Base-by-base conservation (phyloP, 2,329 filamentous ascomycete genomes). In the Capronia epimyces region DNA sequence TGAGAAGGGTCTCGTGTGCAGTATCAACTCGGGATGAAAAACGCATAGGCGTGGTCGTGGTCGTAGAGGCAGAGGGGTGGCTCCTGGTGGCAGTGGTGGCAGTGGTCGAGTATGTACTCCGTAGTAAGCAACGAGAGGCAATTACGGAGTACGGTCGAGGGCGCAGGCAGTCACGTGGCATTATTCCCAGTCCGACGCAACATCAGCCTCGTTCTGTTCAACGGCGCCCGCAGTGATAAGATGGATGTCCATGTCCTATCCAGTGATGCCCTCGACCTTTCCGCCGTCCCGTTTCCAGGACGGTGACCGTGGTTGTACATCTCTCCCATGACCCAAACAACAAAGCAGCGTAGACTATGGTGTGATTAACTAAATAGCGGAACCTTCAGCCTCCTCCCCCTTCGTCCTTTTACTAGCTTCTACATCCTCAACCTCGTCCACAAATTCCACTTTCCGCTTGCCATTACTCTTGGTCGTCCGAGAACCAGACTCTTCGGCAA, bases 361-460 rank as follows among this genome's bases (percentile, higher is more conserved):
- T 32, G n/a, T 32, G 7, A n/a, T 7, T 7, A n/a, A 32, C 12
- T 32, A 32, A n/a, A 12, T n/a, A n/a, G 7, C n/a, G 29, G 48
- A 51, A 40, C 59, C 50, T 18, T 52, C 51, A 2, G 46, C 51
- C 27, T 58, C 53, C 39, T 56, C 58, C 8, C 56, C 46, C 37
- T 54, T 57, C 36, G 50, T 48, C 16, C 54, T 58, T 46, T 61
- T 57, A 16, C 48, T 40, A 9, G 13, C 46, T 3, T 55, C 52
- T 21, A 8, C 16, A 6, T 49, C 46, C 31, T 55, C 58, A 16
- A 39, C 48, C n/a, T 59, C 53, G 16, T 59, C 59, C 39, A 50
- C 31, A 27, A 54, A 57, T 31, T 44, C 57, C 13, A 58, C 53
- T 41, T 61, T 61, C 16, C 60, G 57, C 50, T 62, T 62, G 31